A percentile compares a stretch with the other conserved stretches of the same genome.
Evolutionary conservation across 2,329 filamentous ascomycete species (phyloP).

Genomic region (Fusarium clavum): DNA sequence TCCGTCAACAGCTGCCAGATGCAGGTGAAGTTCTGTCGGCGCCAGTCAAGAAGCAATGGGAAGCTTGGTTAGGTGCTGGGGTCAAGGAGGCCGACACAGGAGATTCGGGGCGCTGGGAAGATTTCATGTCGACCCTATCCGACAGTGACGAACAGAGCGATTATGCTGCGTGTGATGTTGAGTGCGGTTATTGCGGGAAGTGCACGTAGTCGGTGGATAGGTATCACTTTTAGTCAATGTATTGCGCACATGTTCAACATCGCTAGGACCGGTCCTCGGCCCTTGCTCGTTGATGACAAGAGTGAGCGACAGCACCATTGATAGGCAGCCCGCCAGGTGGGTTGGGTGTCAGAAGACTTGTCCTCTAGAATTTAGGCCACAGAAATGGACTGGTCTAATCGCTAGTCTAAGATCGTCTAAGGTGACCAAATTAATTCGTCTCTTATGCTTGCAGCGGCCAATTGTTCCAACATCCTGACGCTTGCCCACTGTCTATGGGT

Average conservation of each 20-base stretch:
- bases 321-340: too few species aligned
- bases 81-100: not conserved
- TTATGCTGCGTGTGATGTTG: conserved; percentile 45
- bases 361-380: fast-evolving
- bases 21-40: conserved; percentile 43
- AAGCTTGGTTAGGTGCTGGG: conserved; percentile 36
- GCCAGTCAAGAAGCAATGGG: conserved; percentile 40
- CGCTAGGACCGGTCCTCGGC: not conserved
- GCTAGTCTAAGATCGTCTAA: not conserved
- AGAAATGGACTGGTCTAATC: not conserved
- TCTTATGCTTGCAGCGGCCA: not conserved
- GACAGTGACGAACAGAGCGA: conserved; percentile 30
- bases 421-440: not conserved
- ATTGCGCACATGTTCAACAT: not conserved
- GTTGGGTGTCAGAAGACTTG: not conserved
- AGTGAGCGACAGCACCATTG: not conserved
- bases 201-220: conserved; percentile 25
- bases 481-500: not conserved
- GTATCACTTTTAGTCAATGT: fast-evolving
- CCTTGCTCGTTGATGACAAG: not conserved
- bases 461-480: not conserved
- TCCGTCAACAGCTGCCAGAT: conserved; percentile 42
- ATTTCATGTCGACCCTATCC: conserved; percentile 16
- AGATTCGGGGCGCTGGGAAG: conserved; percentile 11
- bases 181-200: conserved; percentile 48